Percentiles rank a stretch among this genome's conserved stretches.
These are phyloP conservation scores for Pseudocercospora musae DNA, from an alignment of 2,329 filamentous ascomycete species.

Conservation along the genomic window DNA sequence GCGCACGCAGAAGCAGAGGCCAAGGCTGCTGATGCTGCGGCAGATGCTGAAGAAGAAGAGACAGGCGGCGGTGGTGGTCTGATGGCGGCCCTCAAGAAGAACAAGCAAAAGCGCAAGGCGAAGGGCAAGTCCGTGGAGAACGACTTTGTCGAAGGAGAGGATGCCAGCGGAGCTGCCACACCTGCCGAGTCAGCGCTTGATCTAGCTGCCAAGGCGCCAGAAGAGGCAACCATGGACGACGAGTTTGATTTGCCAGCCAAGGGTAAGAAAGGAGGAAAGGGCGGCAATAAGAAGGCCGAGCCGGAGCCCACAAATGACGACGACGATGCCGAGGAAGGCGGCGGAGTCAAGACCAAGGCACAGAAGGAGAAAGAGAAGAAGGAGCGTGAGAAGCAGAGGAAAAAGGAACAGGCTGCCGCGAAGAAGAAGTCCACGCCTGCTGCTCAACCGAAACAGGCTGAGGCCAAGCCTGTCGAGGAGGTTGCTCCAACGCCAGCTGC, in stretches of 20 bases:
- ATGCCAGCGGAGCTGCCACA: constrained; percentile 45
- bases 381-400: constrained; percentile 95
- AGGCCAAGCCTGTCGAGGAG: constrained; percentile 40
- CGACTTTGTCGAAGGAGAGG: constrained; percentile 70
- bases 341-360: constrained; percentile 86
- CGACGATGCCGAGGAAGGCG: constrained; percentile 54
- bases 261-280: constrained; percentile 58
- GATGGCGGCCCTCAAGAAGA: constrained; percentile 52
- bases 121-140: constrained; percentile 69
- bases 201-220: constrained; percentile 66
- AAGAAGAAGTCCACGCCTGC: constrained; percentile 68
- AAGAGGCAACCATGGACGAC: constrained; percentile 65
- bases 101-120: constrained; percentile 76
- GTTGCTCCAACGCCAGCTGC: constrained; percentile 47
- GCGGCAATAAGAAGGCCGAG: constrained; percentile 47
- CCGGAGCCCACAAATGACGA: constrained; percentile 45
- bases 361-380: constrained; percentile 99
- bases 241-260: constrained; percentile 73
- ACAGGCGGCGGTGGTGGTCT: constrained; percentile 49
- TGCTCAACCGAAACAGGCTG: constrained; percentile 32
- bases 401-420: constrained; percentile 89
- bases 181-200: constrained; percentile 38
- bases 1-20: constrained; percentile 48
- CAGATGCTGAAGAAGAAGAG: constrained; percentile 50
- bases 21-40: constrained; percentile 46